Evolutionary conservation across 2,329 filamentous ascomycete species (phyloP).

Genomic region (Lasiodiplodia hormozganensis): DNA sequence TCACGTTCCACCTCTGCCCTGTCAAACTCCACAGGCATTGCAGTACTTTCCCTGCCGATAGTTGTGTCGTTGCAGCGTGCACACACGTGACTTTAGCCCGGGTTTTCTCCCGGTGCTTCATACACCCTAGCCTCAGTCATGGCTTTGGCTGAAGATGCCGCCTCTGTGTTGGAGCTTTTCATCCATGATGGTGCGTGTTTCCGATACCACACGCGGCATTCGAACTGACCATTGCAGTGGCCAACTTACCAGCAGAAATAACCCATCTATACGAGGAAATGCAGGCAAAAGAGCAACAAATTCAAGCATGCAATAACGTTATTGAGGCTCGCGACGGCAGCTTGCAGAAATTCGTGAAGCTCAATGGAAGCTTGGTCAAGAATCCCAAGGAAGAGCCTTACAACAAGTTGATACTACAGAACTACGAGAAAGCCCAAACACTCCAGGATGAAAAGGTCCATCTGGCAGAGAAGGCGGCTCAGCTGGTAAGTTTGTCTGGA

Average conservation of each 20-base stretch:
- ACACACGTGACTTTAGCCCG: background rate
- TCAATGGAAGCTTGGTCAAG: constrained; percentile 73
- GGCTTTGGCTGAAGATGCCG: constrained; percentile 63
- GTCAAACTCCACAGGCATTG: background rate
- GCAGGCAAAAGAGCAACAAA: constrained; percentile 76
- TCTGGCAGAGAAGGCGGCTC: constrained; percentile 68
- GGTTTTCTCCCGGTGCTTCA: background rate
- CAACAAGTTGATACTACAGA: constrained; percentile 70
- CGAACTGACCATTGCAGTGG: constrained; percentile 54
- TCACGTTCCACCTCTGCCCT: background rate
- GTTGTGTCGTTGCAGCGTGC: background rate
- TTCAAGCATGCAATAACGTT: constrained; percentile 70
- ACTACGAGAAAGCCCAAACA: constrained; percentile 71
- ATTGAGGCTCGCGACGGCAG: constrained; percentile 76
- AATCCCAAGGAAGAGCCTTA: constrained; percentile 79
- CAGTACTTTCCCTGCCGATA: background rate
- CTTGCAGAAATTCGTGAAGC: constrained; percentile 82
- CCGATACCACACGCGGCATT: background rate
- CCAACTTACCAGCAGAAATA: constrained; percentile 82
- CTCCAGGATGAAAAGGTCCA: constrained; percentile 78
- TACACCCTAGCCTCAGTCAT: constrained; percentile 33
- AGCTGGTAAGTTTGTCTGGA: constrained; percentile 62
- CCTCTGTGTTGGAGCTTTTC: constrained; percentile 80
- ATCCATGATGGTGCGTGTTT: constrained; percentile 64
- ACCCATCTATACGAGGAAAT: constrained; percentile 86